These are phyloP conservation scores for Hypericum androsaemum DNA, from an alignment of 345 rosid genomes.

Conservation along the genomic window DNA sequence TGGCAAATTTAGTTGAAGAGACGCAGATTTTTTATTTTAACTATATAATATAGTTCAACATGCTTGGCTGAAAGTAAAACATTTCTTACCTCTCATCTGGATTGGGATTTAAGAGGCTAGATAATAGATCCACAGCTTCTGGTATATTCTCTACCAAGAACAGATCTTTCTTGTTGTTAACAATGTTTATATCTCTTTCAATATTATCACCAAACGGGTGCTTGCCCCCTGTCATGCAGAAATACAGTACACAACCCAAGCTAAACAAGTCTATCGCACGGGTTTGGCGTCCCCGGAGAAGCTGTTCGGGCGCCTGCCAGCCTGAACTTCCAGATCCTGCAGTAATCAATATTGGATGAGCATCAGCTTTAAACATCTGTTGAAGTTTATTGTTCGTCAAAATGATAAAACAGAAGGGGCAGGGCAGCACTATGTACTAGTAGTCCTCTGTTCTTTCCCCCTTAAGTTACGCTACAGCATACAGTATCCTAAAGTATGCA, in stretches of 20 bases:
- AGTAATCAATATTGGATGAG: constrained; percentile 3
- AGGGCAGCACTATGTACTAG: too few species aligned
- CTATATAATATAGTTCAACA: not conserved
- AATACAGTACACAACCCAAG: constrained; percentile 85
- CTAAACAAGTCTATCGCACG: constrained; percentile 85
- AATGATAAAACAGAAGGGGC: too few species aligned
- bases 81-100: constrained; percentile 59
- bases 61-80: not conserved
- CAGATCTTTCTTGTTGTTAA: constrained; percentile 56
- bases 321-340: constrained; percentile 97
- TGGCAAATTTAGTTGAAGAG: not conserved
- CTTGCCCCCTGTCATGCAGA: constrained; percentile 70
- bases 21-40: not conserved
- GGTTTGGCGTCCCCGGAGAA: constrained; percentile 82
- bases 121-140: constrained; percentile 72
- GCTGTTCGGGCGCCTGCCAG: constrained; percentile 99
- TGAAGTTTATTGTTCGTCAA: not conserved
- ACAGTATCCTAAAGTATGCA: not conserved
- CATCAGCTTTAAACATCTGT: not conserved
- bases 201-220: constrained; percentile 86
- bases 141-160: constrained; percentile 54
- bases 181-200: constrained; percentile 83
- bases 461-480: not conserved
- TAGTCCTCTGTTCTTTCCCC: too few species aligned
- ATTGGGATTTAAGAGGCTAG: constrained; percentile 45